These are phyloP conservation scores for Calonectria pseudoreteaudii DNA, from an alignment of 2,329 filamentous ascomycete genomes.

Conservation along the genomic window DNA sequence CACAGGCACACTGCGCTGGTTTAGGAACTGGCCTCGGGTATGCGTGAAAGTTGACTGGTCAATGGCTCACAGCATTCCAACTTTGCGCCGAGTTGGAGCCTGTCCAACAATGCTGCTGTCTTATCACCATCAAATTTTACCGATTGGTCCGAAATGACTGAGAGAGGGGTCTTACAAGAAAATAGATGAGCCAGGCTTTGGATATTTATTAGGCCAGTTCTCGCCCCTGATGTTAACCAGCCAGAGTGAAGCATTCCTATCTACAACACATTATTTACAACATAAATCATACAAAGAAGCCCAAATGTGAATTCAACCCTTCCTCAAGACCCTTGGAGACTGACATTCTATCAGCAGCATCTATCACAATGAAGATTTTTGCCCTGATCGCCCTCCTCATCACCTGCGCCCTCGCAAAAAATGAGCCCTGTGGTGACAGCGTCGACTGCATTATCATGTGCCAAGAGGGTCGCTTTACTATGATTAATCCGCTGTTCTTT, in stretches of 20 bases:
- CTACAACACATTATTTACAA: background rate
- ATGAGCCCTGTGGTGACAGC: background rate
- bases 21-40: background rate
- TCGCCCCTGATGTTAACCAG: too few relatives aligned
- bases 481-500: background rate
- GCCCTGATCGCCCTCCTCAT: background rate
- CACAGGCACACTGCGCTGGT: too few relatives aligned
- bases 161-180: background rate
- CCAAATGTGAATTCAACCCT: background rate
- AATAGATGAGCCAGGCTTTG: too few relatives aligned
- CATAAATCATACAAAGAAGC: background rate
- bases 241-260: background rate
- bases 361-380: background rate
- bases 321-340: background rate
- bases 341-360: background rate
- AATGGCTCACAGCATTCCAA: background rate
- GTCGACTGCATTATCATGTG: background rate
- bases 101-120: background rate
- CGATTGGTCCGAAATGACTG: background rate
- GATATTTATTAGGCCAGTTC: background rate
- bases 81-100: background rate
- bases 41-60: background rate
- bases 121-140: background rate
- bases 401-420: background rate
- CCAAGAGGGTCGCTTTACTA: background rate